phyloP scores from a whole-genome alignment of 169 alveolate species.

The Plasmodium knowlesi region DNA sequence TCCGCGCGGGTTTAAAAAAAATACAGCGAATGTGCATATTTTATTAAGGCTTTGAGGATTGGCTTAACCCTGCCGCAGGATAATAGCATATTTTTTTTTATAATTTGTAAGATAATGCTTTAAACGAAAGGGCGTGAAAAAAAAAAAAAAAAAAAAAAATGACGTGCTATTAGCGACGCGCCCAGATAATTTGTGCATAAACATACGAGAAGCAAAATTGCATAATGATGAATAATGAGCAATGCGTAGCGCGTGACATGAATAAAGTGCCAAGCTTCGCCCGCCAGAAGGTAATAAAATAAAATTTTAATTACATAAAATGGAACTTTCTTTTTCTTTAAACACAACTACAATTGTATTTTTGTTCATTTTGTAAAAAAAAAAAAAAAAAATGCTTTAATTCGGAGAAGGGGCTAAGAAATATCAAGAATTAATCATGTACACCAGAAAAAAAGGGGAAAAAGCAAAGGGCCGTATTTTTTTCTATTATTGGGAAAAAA shows the following conservation, averaged over 20 bases:
- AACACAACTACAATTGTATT: neutral
- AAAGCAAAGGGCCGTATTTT: neutral
- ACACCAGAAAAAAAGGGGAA: neutral
- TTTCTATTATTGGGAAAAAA: neutral
- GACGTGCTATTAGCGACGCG: neutral
- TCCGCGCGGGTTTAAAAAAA: neutral
- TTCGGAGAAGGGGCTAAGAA: neutral
- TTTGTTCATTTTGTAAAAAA: neutral
- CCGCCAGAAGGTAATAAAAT: neutral
- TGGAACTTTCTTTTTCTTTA: neutral
- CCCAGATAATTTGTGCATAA: neutral
- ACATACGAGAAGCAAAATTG: neutral
- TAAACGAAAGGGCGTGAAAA: neutral
- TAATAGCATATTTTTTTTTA: neutral
- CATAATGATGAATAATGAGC: neutral
- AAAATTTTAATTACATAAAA: neutral
- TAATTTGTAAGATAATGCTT: neutral
- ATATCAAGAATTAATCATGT: neutral
- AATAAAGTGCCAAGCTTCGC: neutral
- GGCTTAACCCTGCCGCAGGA: neutral
- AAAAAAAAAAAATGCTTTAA: neutral
- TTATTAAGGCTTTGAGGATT: neutral
- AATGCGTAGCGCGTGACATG: neutral
- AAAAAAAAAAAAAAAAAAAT: neutral
- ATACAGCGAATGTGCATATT: neutral